phyloP scores from a whole-genome alignment of 176 grass and related monocot species.

The Urochloa ruziziensis region DNA sequence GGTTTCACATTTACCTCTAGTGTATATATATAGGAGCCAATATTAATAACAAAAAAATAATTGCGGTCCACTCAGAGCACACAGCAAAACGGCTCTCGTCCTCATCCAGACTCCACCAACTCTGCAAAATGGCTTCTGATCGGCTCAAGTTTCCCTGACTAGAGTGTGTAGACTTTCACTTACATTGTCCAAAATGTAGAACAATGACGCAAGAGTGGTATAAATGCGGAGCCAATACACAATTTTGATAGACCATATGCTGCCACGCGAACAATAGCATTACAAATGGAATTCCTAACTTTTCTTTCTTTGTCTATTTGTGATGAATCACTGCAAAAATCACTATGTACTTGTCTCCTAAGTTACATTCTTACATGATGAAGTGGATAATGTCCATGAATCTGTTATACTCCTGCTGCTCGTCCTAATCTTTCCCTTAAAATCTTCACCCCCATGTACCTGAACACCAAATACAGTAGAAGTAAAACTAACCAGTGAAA shows the following conservation, averaged over 20 bases:
- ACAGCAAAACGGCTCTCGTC: neutral
- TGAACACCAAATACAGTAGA: slow-evolving; percentile 22
- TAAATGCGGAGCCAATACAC: neutral
- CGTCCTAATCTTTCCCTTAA: slow-evolving; percentile 58
- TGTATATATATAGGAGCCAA: neutral
- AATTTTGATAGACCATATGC: neutral
- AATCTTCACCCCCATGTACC: slow-evolving; percentile 90
- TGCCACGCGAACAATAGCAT: slow-evolving; percentile 12
- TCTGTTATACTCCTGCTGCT: slow-evolving; percentile 42
- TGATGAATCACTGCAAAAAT: slow-evolving; percentile 40
- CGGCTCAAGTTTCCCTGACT: neutral
- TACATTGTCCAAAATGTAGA: neutral
- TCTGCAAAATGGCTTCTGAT: neutral
- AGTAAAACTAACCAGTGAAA: slow-evolving; percentile 19
- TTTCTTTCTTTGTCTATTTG: slow-evolving; percentile 42
- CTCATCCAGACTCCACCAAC: neutral
- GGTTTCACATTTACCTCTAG: neutral
- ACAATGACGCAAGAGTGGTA: neutral
- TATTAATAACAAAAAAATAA: neutral
- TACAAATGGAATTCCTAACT: slow-evolving; percentile 20
- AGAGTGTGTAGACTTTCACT: neutral
- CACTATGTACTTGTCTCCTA: slow-evolving; percentile 50
- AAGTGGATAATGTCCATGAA: slow-evolving; percentile 21
- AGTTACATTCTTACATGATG: slow-evolving; percentile 32
- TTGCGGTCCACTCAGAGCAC: neutral